A percentile compares a stretch with the other conserved stretches of the same genome.
Conservation (phyloP, 1,139 yeast genomes). For the Suhomyces bribrorum region DNA sequence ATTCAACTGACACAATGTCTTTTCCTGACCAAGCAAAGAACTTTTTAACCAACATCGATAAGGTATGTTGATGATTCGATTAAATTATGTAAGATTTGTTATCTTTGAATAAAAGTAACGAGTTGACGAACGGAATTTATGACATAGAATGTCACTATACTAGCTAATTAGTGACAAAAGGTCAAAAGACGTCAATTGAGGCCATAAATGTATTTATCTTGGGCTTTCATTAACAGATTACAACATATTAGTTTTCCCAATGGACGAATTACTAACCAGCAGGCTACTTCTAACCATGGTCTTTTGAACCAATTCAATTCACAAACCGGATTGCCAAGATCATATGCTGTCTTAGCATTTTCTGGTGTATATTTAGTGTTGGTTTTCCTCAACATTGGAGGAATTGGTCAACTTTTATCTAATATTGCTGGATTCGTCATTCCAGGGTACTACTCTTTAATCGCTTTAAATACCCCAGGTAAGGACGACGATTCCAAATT, state of each 20-base stretch:
- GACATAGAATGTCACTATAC: too few species aligned
- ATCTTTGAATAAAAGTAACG: too few species aligned
- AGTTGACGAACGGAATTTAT: too few species aligned
- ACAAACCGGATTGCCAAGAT: conserved; percentile 80
- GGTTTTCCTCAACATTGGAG: conserved; percentile 87
- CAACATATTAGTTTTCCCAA: too few species aligned
- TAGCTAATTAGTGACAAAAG: too few species aligned
- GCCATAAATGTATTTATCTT: background rate
- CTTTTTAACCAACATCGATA: conserved; percentile 31
- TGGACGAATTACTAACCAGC: conserved; percentile 7
- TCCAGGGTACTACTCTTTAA: conserved; percentile 87
- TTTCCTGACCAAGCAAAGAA: conserved; percentile 28
- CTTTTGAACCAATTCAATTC: conserved; percentile 58
- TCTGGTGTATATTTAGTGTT: conserved; percentile 68
- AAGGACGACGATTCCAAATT: conserved; percentile 80
- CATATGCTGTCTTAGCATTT: conserved; percentile 74
- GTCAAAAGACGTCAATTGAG: background rate
- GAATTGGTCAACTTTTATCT: conserved; percentile 88
- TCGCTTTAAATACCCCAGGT: conserved; percentile 73
- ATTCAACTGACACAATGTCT: too few species aligned
- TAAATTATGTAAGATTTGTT: background rate
- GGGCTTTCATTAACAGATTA: too few species aligned
- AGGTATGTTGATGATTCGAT: conserved; percentile 23
- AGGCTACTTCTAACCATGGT: conserved; percentile 41
- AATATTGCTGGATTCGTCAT: conserved; percentile 88